Evolutionary conservation across 2,329 filamentous ascomycete genomes (phyloP).

Genomic region (Daldinia sp.): DNA sequence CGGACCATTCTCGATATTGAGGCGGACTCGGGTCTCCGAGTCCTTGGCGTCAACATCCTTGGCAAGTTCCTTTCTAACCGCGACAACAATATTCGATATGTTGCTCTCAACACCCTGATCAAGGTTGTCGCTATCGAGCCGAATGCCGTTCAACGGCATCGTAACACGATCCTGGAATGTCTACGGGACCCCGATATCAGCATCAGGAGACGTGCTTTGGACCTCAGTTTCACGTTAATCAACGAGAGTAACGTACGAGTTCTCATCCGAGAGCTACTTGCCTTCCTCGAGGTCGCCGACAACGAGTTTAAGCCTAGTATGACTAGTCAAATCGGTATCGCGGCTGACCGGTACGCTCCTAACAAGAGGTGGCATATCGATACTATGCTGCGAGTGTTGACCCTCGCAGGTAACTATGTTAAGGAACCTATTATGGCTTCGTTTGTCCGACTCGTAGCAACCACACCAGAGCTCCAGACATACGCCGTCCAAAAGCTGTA

Average conservation of each 20-base stretch:
- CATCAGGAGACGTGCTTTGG: constrained; percentile 92
- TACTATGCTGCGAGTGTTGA: constrained; percentile 93
- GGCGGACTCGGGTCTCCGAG: constrained; percentile 91
- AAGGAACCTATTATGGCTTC: constrained; percentile 98
- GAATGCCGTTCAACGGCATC: constrained; percentile 94
- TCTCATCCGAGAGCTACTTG: constrained; percentile 88
- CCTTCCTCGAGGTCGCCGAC: constrained; percentile 95
- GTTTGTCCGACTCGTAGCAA: constrained; percentile 94
- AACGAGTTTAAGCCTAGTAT: constrained; percentile 99
- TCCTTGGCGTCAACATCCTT: constrained; percentile 96
- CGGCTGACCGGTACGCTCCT: constrained; percentile 92
- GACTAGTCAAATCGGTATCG: constrained; percentile 97
- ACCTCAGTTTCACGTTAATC: constrained; percentile 97
- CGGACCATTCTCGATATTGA: constrained; percentile 98
- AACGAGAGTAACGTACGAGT: constrained; percentile 96
- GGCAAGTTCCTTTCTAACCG: constrained; percentile 98
- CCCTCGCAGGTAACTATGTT: constrained; percentile 93
- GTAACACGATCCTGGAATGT: constrained; percentile 97
- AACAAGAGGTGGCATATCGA: constrained; percentile 99
- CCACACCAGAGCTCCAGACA: constrained; percentile 91
- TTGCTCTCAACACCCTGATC: constrained; percentile 95
- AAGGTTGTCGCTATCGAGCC: constrained; percentile 98
- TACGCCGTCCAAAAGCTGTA: constrained; percentile 98
- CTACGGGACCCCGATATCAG: constrained; percentile 97
- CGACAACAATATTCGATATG: constrained; percentile 99